These are phyloP conservation scores for Hypoxylon cercidicola DNA, from an alignment of 495 filamentous ascomycete genomes.

Conservation along the genomic window DNA sequence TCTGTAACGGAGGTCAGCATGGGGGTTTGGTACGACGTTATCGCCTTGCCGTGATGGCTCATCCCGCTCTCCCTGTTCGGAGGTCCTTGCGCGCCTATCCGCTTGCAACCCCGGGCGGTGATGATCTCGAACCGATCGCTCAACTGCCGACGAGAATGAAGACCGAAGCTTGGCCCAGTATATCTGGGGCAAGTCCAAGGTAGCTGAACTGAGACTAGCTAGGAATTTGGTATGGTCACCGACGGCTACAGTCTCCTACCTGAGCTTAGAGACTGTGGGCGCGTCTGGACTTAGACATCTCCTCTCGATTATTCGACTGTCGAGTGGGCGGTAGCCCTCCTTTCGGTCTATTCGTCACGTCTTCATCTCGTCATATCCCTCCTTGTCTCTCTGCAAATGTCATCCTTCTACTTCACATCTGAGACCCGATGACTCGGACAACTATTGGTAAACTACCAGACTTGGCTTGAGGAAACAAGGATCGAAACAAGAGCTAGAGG, in stretches of 20 bases:
- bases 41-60: conserved; percentile 31
- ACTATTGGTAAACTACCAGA: background rate
- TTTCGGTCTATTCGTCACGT: conserved; percentile 4
- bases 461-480: conserved; percentile 3
- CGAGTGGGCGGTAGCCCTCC: background rate
- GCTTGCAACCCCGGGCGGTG: conserved; percentile 20
- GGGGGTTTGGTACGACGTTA: conserved; percentile 34
- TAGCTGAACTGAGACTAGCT: conserved; percentile 4
- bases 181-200: conserved; percentile 15
- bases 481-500: background rate
- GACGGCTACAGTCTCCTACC: background rate
- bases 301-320: conserved; percentile 10
- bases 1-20: conserved; percentile 19
- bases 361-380: conserved; percentile 21
- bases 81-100: conserved; percentile 20
- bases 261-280: conserved; percentile 3
- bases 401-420: conserved; percentile 11
- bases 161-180: background rate
- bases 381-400: background rate
- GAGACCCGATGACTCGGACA: background rate
- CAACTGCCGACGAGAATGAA: conserved; percentile 38
- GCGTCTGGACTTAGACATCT: conserved; percentile 15
- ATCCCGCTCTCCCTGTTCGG: conserved; percentile 27
- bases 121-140: conserved; percentile 31
- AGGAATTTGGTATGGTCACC: conserved; percentile 5